phyloP scores from a whole-genome alignment of 1,284 basidiomycete genomes.

The Calocybe gambosa region DNA sequence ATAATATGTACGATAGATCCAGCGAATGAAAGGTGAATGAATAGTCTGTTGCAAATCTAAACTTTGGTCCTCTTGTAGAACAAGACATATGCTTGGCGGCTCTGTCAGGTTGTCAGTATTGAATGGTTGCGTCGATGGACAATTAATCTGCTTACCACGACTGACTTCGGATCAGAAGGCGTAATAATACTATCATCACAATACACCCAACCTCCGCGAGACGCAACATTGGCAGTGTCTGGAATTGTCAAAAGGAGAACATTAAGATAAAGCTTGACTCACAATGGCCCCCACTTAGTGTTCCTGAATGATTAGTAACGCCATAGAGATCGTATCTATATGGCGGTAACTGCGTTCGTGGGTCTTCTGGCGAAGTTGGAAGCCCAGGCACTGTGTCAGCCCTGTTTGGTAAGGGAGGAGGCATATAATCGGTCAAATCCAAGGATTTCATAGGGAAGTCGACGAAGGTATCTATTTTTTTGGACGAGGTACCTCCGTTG shows the following conservation, averaged over 20 bases:
- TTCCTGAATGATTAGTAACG: constrained; percentile 91
- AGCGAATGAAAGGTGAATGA: constrained; percentile 8
- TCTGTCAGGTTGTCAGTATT: constrained; percentile 38
- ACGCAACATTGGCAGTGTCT: constrained; percentile 86
- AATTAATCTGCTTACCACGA: constrained; percentile 63
- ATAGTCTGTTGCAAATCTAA: constrained; percentile 28
- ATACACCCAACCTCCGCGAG: constrained; percentile 77
- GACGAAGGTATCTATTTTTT: constrained; percentile 89
- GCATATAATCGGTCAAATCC: constrained; percentile 92
- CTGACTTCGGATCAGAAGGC: constrained; percentile 65
- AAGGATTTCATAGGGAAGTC: constrained; percentile 82
- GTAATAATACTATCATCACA: constrained; percentile 83
- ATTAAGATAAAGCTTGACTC: constrained; percentile 28
- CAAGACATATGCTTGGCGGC: constrained; percentile 82
- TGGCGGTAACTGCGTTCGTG: constrained; percentile 74
- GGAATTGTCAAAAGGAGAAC: constrained; percentile 7
- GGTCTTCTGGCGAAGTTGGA: constrained; percentile 55
- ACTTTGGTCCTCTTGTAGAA: constrained; percentile 73
- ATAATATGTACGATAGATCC: constrained; percentile 16
- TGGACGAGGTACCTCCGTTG: constrained; percentile 82
- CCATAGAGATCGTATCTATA: constrained; percentile 87
- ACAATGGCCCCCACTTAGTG: constrained; percentile 90
- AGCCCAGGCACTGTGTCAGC: constrained; percentile 40
- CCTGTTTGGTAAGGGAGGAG: constrained; percentile 67
- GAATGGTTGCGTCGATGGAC: constrained; percentile 7